Base-by-base conservation (phyloP, 371 early-diverging fungal species). In the Synchytrium microbalum region DNA sequence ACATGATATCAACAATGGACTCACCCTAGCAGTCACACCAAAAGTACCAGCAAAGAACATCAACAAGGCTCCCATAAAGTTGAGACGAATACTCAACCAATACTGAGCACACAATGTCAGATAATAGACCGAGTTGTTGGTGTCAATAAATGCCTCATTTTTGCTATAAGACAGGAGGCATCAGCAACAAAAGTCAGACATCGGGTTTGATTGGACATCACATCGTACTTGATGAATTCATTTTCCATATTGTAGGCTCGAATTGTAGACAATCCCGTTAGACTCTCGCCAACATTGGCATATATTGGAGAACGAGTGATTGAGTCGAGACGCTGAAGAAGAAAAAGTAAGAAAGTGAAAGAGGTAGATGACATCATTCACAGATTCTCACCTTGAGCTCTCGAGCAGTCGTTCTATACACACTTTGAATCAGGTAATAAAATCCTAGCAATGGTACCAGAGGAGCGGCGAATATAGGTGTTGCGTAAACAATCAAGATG, bases 81-180 rank as follows among this genome's bases (percentile, higher is more conserved):
- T 92, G 32, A 96, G 81, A 32, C 96, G 87, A n/a, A 94, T 76
- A 33, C n/a, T n/a, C n/a, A n/a, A n/a, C n/a, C n/a, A 88, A 88
- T 19, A 95, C 71, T 80, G 96, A 97, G 52, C 96, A 87, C 38
- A 92, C 69, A 2, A 86, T n/a, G n/a, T 85, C 10, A 91, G 80
- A 72, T 83, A 90, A 62, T 87, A 88, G 0, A 91, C 91, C 29
- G 84, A 79, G 62, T 86, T 87, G 73, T 91, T 93, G 54, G 74
- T 73, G 67, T 93, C 14, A 51, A 51, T 14, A 51, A 14, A 51
- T 51, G 14, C 51, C 23, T 51, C 51, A 51, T 51, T 51, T 51
- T n/a, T n/a, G n/a, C n/a, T n/a, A n/a, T n/a, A n/a, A n/a, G n/a
- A n/a, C n/a, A n/a, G n/a, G n/a, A n/a, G n/a, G n/a, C n/a, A n/a